A percentile compares a stretch with the other conserved stretches of the same genome.
These are phyloP conservation scores for Neurospora sp. DNA, from an alignment of 495 filamentous ascomycete genomes.

Conservation along the genomic window DNA sequence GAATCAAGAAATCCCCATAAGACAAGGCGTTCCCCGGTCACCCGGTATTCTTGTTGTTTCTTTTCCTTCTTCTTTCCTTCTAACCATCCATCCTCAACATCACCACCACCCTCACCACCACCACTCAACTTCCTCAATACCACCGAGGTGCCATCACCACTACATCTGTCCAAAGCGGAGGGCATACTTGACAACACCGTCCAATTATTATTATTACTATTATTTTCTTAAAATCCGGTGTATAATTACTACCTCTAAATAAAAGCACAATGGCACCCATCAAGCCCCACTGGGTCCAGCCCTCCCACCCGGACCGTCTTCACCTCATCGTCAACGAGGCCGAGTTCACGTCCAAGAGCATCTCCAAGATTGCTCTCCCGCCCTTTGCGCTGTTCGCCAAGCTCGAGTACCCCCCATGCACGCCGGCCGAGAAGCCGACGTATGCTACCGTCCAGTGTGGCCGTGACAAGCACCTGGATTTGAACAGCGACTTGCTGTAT, in stretches of 20 bases:
- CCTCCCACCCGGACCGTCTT: conserved; percentile 42
- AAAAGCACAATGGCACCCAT: conserved; percentile 34
- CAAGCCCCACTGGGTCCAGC: conserved; percentile 41
- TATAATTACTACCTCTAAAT: not conserved
- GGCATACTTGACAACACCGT: not conserved
- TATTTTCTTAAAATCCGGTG: not conserved
- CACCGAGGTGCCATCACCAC: not conserved
- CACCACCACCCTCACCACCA: not conserved
- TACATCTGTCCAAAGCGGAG: not conserved
- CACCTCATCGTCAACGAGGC: conserved; percentile 38
- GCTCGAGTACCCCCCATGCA: conserved; percentile 44
- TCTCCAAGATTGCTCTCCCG: conserved; percentile 51
- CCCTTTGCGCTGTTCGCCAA: conserved; percentile 51
- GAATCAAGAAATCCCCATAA: not conserved
- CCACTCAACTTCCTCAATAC: not conserved
- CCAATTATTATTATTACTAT: not conserved
- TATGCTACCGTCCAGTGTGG: conserved; percentile 64
- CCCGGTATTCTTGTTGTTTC: not conserved
- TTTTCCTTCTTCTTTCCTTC: not conserved
- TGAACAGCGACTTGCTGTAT: conserved; percentile 66
- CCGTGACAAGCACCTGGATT: conserved; percentile 52
- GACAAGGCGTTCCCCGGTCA: not conserved
- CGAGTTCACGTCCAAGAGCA: conserved; percentile 50
- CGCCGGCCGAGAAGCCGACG: conserved; percentile 40
- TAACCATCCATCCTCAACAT: not conserved